Evolutionary conservation across 148 eudicot species (phyloP).

Genomic region (Fagopyrum esculentum): DNA sequence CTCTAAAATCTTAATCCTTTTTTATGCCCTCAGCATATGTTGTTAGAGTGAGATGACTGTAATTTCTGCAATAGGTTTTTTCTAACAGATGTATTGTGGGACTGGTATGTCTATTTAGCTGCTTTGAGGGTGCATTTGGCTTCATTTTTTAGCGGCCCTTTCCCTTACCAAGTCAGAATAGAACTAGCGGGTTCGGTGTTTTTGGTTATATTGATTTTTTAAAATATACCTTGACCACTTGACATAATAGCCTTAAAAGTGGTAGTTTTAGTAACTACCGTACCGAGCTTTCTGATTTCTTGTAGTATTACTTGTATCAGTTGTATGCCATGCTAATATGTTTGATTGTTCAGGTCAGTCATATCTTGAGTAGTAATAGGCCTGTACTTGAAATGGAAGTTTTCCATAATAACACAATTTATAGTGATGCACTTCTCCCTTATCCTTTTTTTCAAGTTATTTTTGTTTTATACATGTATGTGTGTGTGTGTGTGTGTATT

Average conservation of each 20-base stretch:
- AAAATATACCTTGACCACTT: neutral
- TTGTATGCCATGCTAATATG: neutral
- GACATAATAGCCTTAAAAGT: neutral
- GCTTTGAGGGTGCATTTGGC: neutral
- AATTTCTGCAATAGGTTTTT: neutral
- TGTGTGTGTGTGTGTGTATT: too few species aligned
- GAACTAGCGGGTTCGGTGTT: neutral
- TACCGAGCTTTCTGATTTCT: neutral
- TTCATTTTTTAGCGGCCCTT: neutral
- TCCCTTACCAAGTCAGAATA: neutral
- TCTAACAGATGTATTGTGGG: neutral
- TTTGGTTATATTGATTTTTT: neutral
- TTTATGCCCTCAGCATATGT: neutral
- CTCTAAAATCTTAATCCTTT: neutral
- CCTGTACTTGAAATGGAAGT: neutral
- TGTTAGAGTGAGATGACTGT: neutral
- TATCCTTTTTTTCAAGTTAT: neutral
- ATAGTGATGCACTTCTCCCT: constrained; percentile 1
- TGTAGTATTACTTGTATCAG: neutral
- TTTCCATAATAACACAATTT: neutral
- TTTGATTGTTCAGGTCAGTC: neutral
- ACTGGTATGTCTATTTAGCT: neutral
- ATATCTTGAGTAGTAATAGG: neutral
- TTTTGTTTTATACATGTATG: too few species aligned
- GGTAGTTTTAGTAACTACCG: neutral